Evolutionary conservation across 2,329 filamentous ascomycete species (phyloP).

Genomic region (Lasiodiplodia sp.): DNA sequence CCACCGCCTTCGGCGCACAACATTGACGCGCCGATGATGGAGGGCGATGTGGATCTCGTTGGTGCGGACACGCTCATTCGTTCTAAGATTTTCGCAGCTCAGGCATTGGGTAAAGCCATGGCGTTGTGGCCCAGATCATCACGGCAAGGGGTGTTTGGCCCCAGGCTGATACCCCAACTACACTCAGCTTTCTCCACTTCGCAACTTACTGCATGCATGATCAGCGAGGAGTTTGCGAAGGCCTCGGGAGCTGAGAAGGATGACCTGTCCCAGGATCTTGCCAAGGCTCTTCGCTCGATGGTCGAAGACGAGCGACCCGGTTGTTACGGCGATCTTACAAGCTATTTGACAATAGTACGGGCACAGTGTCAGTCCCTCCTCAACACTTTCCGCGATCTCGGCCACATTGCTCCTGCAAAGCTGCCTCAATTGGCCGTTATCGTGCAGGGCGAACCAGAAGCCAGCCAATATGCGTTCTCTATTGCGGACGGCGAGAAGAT

Average conservation of each 20-base stretch:
- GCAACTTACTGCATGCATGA: slow-evolving; percentile 81
- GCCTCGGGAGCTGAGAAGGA: slow-evolving; percentile 51
- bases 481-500: slow-evolving; percentile 88
- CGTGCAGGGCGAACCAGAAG: slow-evolving; percentile 90
- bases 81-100: slow-evolving; percentile 85
- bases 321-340: slow-evolving; percentile 89
- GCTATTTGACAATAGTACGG: slow-evolving; percentile 85
- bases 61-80: slow-evolving; percentile 87
- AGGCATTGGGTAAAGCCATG: slow-evolving; percentile 85
- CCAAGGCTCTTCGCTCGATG: slow-evolving; percentile 72
- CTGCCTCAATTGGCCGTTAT: slow-evolving; percentile 86
- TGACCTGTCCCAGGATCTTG: slow-evolving; percentile 65
- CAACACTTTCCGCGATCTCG: slow-evolving; percentile 81
- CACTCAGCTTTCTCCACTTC: slow-evolving; percentile 81
- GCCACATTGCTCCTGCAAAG: slow-evolving; percentile 54
- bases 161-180: slow-evolving; percentile 70
- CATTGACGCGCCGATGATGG: slow-evolving; percentile 97
- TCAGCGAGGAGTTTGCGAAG: slow-evolving; percentile 88
- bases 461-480: slow-evolving; percentile 91
- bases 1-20: slow-evolving; percentile 76
- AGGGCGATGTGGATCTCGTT: slow-evolving; percentile 93
- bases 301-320: slow-evolving; percentile 82
- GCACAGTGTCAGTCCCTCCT: slow-evolving; percentile 91
- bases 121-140: slow-evolving; percentile 71
- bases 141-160: slow-evolving; percentile 69